Base-by-base conservation (phyloP, 768 basidiomycete species). In the Floccularia luteovirens region DNA sequence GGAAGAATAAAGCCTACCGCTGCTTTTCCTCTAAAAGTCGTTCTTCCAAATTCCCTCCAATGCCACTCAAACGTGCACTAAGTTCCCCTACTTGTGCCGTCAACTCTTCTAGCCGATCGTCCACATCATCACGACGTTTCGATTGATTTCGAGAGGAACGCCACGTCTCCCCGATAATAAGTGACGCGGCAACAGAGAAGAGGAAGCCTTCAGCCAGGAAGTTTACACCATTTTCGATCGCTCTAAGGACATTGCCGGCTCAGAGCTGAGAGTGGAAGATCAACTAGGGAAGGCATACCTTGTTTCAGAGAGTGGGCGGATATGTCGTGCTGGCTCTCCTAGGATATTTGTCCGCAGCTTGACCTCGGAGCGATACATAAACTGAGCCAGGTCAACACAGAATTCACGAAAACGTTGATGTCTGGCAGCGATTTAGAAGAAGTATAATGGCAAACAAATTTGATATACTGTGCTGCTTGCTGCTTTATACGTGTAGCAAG, bases 201-300 rank as follows among this genome's bases (percentile, higher is more conserved):
- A 91, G 70, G 48, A 91, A 91, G 0, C 85, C 85, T 59, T 91
- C 89, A 0, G 89, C 89, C 3, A 91, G 66, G 4, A 80, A 69
- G 48, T 90, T 91, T 12, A 89, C 85, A 16, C 89, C 89, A 49
- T 83, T 89, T 43, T 90, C 86, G 43, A 91, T 84, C 0, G 89
- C 89, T 43, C 86, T 88, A 46, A 14, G 24, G 14, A 28, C 11
- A 14, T 39, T 14, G 11, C 6, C 43, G 24, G 41, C 39, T n/a
- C n/a, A 36, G 31, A 23, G 16, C 31, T 12, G 36, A 28, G 24
- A 28, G 16, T 27, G 27, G 14, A 19, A 3, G 13, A 8, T 17
- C 31, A 11, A 16, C 10, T 22, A 36, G 14, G 28, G 28, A 39
- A 3, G 35, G 60, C 75, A 45, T 43, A 87, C 83, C 72, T 72